phyloP scores from a whole-genome alignment of 257 asterid genomes.

The Capsicum chinense region DNA sequence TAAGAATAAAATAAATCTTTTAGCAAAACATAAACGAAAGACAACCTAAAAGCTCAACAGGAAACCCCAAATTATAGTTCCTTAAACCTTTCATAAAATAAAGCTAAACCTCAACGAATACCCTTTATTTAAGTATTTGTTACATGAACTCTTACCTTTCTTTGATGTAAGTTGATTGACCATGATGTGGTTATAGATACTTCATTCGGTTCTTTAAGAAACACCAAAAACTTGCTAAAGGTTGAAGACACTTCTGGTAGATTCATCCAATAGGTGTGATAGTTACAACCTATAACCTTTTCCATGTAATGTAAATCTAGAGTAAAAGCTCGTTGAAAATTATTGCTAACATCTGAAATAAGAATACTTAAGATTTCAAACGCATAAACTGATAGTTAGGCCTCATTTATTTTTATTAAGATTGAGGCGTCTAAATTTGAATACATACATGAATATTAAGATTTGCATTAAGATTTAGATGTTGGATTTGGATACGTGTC shows the following conservation, averaged over 20 bases:
- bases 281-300: not conserved
- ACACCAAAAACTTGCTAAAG: constrained; percentile 1
- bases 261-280: not conserved
- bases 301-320: not conserved
- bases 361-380: not conserved
- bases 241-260: not conserved
- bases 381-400: not conserved
- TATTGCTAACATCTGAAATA: not conserved
- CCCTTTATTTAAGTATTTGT: not conserved
- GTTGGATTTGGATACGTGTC: not conserved
- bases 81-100: not conserved
- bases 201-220: not conserved
- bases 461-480: not conserved
- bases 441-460: not conserved
- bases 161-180: not conserved
- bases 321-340: not conserved
- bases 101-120: not conserved
- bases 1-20: not conserved
- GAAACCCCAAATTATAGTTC: not conserved
- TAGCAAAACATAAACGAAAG: not conserved
- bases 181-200: constrained; percentile 3
- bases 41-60: not conserved
- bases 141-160: not conserved
- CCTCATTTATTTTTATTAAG: not conserved
- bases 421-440: not conserved